Base-by-base conservation (phyloP, 176 grass and related monocot species). In the Hordeum marinum region DNA sequence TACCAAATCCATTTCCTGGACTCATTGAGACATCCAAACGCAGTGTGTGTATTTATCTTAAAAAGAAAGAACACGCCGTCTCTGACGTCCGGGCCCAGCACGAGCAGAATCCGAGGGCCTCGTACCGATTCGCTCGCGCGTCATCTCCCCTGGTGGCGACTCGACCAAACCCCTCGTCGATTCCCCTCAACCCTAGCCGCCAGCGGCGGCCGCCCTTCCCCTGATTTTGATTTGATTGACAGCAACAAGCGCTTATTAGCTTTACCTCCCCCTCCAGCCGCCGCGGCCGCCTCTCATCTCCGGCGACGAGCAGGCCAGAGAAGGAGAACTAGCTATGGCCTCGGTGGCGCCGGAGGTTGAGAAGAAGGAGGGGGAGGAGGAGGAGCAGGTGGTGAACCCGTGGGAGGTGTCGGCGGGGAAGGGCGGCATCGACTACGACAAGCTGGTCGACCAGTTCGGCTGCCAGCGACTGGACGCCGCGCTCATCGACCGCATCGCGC, bases 361-460 rank as follows among this genome's bases (percentile, higher is more conserved):
- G 41, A 74, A 26, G 71, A 48, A 72, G 40, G 69, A 29, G 20
- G 29, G 29, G 29, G 65, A 67, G 66, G 66, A 73, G 68, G 82
- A 94, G 74, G 84, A 93, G 64, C 95, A 97, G 82, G 95, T 97
- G 67, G 90, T 97, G 74, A 98, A 92, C 80, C 93, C 93, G 34
- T 98, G 96, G 96, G 96, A 94, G 89, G 96, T 98, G 80, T 94
- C 91, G 43, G 91, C 91, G 32, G 92, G 92, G 77, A 90, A 92
- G 66, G 93, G 91, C 77, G 93, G 93, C 80, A 92, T 98, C 83
- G 93, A 98, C 89, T 98, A 98, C 89, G 93, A 98, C 73, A 98
- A 98, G 89, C 82, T 99, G 36, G 88, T 98, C 45, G 96, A 95
- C 73, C 90, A 95, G 77, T 98, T 98, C 84, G 96, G 93, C 0